Conservation (phyloP, 805 yeast species). For the Candida ponderosae region DNA sequence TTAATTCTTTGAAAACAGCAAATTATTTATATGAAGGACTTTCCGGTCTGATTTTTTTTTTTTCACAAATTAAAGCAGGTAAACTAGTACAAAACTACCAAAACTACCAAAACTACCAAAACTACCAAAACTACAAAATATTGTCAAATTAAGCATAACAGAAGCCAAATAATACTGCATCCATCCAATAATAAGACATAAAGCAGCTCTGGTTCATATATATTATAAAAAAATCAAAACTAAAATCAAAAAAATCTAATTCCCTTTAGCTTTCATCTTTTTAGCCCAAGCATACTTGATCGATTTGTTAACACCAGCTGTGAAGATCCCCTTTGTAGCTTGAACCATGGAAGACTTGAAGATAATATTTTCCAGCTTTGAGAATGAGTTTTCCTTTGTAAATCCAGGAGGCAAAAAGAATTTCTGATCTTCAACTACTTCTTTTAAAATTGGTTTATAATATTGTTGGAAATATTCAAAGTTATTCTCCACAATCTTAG, state of each 20-base stretch:
- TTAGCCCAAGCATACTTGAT: constrained; percentile 73
- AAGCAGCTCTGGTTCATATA: no score
- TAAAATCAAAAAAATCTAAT: neutral
- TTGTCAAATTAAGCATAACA: no score
- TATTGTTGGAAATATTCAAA: constrained; percentile 57
- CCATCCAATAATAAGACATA: no score
- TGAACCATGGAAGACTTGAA: constrained; percentile 66
- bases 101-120: no score
- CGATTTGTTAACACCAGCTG: constrained; percentile 76
- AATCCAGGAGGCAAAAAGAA: constrained; percentile 30
- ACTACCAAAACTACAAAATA: no score
- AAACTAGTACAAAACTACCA: no score
- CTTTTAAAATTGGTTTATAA: constrained; percentile 53
- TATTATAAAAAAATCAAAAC: neutral
- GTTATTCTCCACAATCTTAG: constrained; percentile 79
- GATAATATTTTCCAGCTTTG: constrained; percentile 46
- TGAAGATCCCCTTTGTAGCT: constrained; percentile 72
- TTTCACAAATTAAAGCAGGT: no score
- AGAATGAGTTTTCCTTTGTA: constrained; percentile 26
- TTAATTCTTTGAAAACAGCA: no score
- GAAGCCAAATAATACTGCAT: no score
- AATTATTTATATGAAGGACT: no score
- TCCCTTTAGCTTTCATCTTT: constrained; percentile 28
- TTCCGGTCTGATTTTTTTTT: no score
- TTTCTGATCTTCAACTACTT: constrained; percentile 24